phyloP scores from a whole-genome alignment of 2,329 filamentous ascomycete species.

The Scedosporium apiospermum region DNA sequence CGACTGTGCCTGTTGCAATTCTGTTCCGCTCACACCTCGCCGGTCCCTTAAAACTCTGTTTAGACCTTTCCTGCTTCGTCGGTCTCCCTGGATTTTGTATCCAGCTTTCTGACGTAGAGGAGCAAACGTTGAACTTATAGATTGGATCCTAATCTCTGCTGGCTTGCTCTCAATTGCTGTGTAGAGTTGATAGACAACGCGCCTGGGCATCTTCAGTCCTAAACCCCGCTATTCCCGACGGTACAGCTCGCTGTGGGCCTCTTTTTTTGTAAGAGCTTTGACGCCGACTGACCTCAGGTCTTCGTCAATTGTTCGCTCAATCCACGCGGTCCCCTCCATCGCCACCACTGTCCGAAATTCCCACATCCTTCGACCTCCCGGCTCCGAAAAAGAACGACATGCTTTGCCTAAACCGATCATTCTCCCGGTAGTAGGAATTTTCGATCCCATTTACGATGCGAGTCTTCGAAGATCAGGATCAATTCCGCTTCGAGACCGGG shows the following conservation, averaged over 20 bases:
- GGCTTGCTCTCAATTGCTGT: background rate
- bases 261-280: too few species aligned
- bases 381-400: background rate
- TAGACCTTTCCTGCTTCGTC: background rate
- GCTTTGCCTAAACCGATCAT: background rate
- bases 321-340: background rate
- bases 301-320: background rate
- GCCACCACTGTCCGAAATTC: background rate
- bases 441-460: background rate
- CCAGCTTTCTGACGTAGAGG: too few species aligned
- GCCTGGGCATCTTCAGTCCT: background rate
- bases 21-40: background rate
- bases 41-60: background rate
- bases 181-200: background rate
- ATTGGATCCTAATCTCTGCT: background rate
- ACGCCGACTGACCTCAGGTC: too few species aligned
- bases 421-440: slow-evolving; percentile 1
- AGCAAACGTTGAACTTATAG: too few species aligned
- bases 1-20: background rate
- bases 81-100: background rate
- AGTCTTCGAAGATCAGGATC: slow-evolving; percentile 10
- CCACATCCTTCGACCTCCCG: background rate
- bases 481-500: slow-evolving; percentile 36
- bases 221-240: background rate
- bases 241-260: background rate